Evolutionary conservation across 441 rosid species (phyloP), one percentile per base, ranked within the genome.

Genomic region (Aquilaria agallochum): DNA sequence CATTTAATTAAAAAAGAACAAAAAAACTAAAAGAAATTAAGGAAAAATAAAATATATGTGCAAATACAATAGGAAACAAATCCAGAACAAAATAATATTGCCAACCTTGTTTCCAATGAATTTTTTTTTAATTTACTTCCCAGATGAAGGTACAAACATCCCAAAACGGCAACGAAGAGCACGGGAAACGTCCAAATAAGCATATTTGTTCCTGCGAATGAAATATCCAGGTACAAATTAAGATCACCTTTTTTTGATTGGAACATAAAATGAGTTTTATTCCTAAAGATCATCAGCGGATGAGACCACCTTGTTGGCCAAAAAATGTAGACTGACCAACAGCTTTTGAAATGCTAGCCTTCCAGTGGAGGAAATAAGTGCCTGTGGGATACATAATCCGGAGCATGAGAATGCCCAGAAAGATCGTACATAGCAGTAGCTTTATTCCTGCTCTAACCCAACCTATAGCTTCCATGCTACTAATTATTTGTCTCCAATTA

Each of bases 361-460:
- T 46, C 69, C 59, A 74, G 78, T 65, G 34, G 44, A 33, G 31
- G 55, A 53, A 34, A 46, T 63, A 86, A 9, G 74, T 74, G 12
- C 47, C 69, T 55, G 88, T 86, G 54, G 93, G 86, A 80, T 67
- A 55, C 81, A 84, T 66, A 51, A 79, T 66, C 92, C 87, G 83
- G 34, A 83, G 3, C 67, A 82, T 58, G 15, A 78, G 58, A 69
- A 64, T 64, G 31, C 85, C 92, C 33, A 67, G 8, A 66, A 71
- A 70, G 31, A 79, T 36, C 7, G 42, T 36, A 36, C 6, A 36
- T 36, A 36, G 5, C 42, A 36, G 42, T 36, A 36, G 42, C 42
- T 36, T 36, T 36, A 36, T 36, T 36, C 42, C 42, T 36, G 42
- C 42, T 36, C 42, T 36, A 36, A 36, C 42, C 42, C 42, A 36